phyloP scores from a whole-genome alignment of 768 basidiomycete genomes.

The Tulasnella sp. region DNA sequence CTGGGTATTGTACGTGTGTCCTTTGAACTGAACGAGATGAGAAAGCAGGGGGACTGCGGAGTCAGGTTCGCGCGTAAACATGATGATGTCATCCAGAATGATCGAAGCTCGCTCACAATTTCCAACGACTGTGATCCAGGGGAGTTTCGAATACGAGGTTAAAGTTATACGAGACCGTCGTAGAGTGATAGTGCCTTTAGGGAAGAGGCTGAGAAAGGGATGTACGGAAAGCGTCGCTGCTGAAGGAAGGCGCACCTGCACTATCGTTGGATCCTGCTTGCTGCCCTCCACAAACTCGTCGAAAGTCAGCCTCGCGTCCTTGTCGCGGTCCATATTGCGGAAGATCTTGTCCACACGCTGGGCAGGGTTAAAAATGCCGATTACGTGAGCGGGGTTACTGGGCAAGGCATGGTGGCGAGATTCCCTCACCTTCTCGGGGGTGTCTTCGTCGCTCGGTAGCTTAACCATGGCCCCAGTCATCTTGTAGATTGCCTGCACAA shows the following conservation, averaged over 20 bases:
- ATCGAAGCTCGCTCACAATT: neutral
- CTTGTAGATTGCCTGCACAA: slow-evolving; percentile 98
- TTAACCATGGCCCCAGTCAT: slow-evolving; percentile 99
- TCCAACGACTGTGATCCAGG: neutral
- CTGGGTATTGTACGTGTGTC: neutral
- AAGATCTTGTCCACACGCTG: slow-evolving; percentile 99
- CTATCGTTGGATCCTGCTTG: slow-evolving; percentile 99
- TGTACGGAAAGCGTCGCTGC: too few relatives aligned
- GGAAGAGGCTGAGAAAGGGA: neutral
- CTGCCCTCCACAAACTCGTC: slow-evolving; percentile 98
- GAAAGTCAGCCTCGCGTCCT: slow-evolving; percentile 89
- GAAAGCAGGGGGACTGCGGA: neutral
- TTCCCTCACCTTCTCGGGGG: slow-evolving; percentile 87
- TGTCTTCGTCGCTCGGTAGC: slow-evolving; percentile 97
- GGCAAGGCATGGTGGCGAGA: neutral
- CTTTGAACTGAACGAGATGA: slow-evolving; percentile 6
- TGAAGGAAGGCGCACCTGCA: slow-evolving; percentile 66
- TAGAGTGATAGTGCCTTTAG: slow-evolving; percentile 87
- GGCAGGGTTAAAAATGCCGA: slow-evolving; percentile 33
- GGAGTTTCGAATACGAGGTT: neutral
- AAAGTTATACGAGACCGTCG: slow-evolving; percentile 80
- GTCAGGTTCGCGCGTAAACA: slow-evolving; percentile 2
- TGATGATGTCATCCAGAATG: neutral
- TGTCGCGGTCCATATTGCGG: slow-evolving; percentile 94
- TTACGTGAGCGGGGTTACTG: neutral